Conservation (phyloP, 345 rosid species). For the Gynandropsis gynandra region DNA sequence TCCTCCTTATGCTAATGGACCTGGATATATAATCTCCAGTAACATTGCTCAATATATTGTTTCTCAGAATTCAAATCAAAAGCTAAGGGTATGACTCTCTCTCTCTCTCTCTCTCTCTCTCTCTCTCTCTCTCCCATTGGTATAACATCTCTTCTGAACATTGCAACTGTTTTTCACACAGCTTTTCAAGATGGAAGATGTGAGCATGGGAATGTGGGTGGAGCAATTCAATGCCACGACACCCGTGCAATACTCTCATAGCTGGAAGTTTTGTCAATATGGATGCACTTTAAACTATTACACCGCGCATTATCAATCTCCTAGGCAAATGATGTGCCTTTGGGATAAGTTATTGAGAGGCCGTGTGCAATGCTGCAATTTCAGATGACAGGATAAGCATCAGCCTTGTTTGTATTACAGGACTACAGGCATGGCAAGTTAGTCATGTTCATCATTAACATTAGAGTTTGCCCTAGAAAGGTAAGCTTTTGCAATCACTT, state of each 20-base stretch:
- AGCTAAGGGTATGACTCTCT: constrained; percentile 45
- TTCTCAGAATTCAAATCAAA: constrained; percentile 50
- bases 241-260: constrained; percentile 80
- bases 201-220: constrained; percentile 99
- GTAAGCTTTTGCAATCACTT: neutral
- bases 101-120: neutral
- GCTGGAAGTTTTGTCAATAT: constrained; percentile 90
- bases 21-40: constrained; percentile 74
- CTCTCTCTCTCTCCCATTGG: neutral
- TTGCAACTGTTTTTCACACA: constrained; percentile 29
- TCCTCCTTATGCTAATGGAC: constrained; percentile 96
- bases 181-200: constrained; percentile 99
- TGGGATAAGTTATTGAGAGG: constrained; percentile 89
- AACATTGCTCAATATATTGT: constrained; percentile 58
- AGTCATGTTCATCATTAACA: neutral
- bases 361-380: constrained; percentile 71
- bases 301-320: constrained; percentile 96
- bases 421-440: neutral
- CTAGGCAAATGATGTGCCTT: constrained; percentile 82
- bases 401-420: neutral
- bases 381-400: constrained; percentile 42
- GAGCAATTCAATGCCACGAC: constrained; percentile 60
- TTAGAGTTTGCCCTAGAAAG: constrained; percentile 11
- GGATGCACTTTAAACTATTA: constrained; percentile 84
- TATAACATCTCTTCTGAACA: neutral